Conservation (phyloP, 768 basidiomycete species). For the Rhizopogon roseolus region DNA sequence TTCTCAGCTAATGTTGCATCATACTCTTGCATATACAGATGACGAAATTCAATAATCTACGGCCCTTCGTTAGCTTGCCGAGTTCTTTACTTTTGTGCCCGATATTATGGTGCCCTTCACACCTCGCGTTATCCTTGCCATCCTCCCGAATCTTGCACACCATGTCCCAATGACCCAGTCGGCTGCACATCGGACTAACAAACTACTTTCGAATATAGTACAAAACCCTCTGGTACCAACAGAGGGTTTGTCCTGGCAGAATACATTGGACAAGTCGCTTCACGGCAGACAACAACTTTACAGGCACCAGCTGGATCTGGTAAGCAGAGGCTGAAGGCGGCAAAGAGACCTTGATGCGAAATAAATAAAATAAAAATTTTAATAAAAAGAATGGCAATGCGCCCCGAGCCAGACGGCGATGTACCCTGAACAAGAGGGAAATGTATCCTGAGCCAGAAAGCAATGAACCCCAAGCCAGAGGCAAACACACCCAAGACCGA, state of each 20-base stretch:
- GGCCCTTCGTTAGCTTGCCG: conserved; percentile 89
- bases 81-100: conserved; percentile 81
- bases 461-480: no score
- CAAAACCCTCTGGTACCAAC: conserved; percentile 76
- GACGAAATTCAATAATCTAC: conserved; percentile 94
- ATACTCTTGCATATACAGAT: conserved; percentile 34
- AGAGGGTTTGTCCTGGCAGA: conserved; percentile 32
- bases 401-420: no score
- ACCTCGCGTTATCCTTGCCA: conserved; percentile 88
- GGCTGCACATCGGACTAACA: conserved; percentile 83
- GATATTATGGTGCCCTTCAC: conserved; percentile 95
- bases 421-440: no score
- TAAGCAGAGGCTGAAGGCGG: no score
- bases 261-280: conserved; percentile 22
- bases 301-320: no score
- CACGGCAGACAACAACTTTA: no score
- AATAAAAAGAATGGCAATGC: no score
- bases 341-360: no score
- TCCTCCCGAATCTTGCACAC: conserved; percentile 92
- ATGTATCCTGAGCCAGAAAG: no score
- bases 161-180: conserved; percentile 85
- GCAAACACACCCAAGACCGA: no score
- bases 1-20: conserved; percentile 1
- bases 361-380: no score
- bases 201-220: conserved; percentile 78